Conservation (phyloP, 2,329 filamentous ascomycete species). For the Parastagonospora nodorum region DNA sequence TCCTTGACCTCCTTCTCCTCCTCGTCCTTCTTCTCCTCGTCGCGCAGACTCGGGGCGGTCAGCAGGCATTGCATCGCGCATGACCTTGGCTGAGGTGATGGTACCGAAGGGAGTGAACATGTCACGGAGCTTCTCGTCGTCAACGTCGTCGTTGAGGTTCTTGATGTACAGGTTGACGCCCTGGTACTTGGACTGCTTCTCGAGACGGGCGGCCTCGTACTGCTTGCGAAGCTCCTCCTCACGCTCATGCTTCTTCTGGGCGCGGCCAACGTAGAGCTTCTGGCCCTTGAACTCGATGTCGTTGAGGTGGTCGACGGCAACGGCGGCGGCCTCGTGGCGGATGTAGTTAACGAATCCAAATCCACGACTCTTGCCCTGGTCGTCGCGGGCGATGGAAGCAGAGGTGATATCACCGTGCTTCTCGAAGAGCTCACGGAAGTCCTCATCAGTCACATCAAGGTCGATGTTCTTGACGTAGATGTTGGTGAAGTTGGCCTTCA, state of each 20-base stretch:
- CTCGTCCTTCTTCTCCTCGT: conserved; percentile 49
- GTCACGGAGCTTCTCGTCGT: conserved; percentile 95
- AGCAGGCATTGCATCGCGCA: conserved; percentile 76
- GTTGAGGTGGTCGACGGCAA: conserved; percentile 90
- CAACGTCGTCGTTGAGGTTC: conserved; percentile 95
- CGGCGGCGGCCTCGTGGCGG: conserved; percentile 82
- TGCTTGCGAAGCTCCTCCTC: conserved; percentile 99
- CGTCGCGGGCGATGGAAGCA: conserved; percentile 89
- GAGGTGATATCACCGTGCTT: conserved; percentile 94
- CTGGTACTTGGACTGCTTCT: conserved; percentile 99
- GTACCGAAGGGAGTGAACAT: conserved; percentile 90
- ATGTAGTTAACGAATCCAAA: conserved; percentile 97
- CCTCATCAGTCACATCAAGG: conserved; percentile 82
- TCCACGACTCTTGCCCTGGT: conserved; percentile 86
- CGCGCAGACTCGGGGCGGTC: conserved; percentile 55
- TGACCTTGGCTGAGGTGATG: conserved; percentile 98
- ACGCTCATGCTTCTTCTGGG: conserved; percentile 99
- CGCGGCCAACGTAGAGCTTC: conserved; percentile 96
- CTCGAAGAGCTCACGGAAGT: conserved; percentile 93
- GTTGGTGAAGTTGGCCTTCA: conserved; percentile 99
- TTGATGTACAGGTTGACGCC: conserved; percentile 99
- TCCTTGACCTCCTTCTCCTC: conserved; percentile 48
- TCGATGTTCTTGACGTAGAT: conserved; percentile 99
- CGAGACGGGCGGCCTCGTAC: conserved; percentile 94
- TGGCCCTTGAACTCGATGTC: conserved; percentile 90